Evolutionary conservation across 345 rosid species (phyloP).

Genomic region (Salix exigua): DNA sequence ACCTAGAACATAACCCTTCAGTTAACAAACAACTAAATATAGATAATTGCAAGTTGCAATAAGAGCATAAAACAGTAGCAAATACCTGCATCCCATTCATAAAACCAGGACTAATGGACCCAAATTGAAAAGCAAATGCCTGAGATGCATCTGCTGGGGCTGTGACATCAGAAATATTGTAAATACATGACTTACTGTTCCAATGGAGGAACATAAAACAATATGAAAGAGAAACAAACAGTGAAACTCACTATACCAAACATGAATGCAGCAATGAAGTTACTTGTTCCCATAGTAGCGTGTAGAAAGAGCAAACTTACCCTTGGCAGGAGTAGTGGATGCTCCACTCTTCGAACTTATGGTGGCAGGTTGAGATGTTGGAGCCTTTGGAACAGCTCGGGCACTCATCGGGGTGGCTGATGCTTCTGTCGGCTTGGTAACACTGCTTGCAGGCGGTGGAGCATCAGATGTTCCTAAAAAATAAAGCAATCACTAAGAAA

Average conservation of each 20-base stretch:
- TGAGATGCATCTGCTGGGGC: conserved; percentile 60
- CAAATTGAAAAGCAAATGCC: conserved; percentile 73
- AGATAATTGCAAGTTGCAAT: neutral
- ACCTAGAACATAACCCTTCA: conserved; percentile 40
- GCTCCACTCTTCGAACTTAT: conserved; percentile 39
- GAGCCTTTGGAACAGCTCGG: conserved; percentile 72
- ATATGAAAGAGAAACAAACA: neutral
- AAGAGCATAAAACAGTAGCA: neutral
- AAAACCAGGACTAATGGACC: conserved; percentile 70
- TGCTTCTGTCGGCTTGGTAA: conserved; percentile 42
- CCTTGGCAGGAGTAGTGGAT: conserved; percentile 46
- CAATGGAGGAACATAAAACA: neutral
- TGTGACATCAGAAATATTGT: conserved; percentile 17
- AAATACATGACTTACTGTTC: neutral
- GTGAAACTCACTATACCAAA: neutral
- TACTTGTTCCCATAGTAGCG: neutral
- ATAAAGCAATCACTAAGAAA: neutral
- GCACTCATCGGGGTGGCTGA: conserved; percentile 35
- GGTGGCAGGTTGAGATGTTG: conserved; percentile 70
- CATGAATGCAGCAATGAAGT: neutral
- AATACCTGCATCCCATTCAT: conserved; percentile 79
- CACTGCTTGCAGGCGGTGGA: conserved; percentile 29
- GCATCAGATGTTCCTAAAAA: conserved; percentile 45
- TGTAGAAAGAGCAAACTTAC: conserved; percentile 26
- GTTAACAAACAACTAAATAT: neutral